Evolutionary conservation across 495 filamentous ascomycete genomes (phyloP).

Genomic region (Lasiosphaeris hirsuta): DNA sequence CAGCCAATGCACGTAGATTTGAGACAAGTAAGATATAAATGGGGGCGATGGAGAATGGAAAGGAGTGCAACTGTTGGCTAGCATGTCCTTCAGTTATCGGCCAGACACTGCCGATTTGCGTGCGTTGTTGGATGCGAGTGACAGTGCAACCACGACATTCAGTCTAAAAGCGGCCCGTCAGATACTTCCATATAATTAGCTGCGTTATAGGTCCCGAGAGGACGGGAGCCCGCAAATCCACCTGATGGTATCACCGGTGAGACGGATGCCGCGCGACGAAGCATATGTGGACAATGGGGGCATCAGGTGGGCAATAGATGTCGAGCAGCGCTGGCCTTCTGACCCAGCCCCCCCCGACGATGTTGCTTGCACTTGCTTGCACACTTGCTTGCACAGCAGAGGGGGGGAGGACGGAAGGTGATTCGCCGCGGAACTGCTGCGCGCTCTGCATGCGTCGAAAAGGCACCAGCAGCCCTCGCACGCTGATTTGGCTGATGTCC

Average conservation of each 20-base stretch:
- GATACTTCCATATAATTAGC: background rate
- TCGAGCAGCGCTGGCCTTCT: constrained; percentile 3
- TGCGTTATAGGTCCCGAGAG: background rate
- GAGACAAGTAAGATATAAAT: no score
- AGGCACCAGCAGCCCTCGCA: constrained; percentile 6
- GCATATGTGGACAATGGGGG: background rate
- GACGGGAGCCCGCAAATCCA: no score
- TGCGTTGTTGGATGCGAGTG: no score
- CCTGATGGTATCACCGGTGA: no score
- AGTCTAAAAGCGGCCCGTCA: no score
- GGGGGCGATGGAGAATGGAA: no score
- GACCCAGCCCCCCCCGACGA: constrained; percentile 3
- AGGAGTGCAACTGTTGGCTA: no score
- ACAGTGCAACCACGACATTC: no score
- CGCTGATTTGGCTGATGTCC: constrained; percentile 19
- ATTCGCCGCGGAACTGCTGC: constrained; percentile 17
- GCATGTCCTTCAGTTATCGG: no score
- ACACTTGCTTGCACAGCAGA: background rate
- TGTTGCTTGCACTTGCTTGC: background rate
- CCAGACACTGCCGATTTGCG: no score
- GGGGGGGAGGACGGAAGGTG: background rate
- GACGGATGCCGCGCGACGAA: background rate
- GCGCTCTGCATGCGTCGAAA: constrained; percentile 11
- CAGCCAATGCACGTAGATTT: no score
- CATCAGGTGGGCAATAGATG: constrained; percentile 5